Conservation (phyloP, 495 filamentous ascomycete genomes). For the Podospora comata region DNA sequence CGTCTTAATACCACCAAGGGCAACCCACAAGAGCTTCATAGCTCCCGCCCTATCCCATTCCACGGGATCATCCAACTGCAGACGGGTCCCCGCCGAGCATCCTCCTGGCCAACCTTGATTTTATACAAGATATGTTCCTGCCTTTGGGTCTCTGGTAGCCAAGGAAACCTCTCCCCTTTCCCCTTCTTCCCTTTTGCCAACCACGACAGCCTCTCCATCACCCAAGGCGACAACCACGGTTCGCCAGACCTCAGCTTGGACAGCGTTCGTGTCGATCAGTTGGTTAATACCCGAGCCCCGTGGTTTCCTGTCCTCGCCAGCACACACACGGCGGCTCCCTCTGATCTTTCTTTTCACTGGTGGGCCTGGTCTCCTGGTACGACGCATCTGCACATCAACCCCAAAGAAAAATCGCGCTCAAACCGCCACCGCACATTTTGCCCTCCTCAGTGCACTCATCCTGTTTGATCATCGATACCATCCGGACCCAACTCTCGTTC, state of each 20-base stretch:
- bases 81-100: conserved; percentile 38
- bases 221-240: conserved; percentile 16
- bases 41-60: conserved; percentile 42
- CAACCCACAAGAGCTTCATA: conserved; percentile 41
- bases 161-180: conserved; percentile 18
- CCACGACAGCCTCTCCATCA: conserved; percentile 1
- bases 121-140: conserved; percentile 35
- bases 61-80: conserved; percentile 25
- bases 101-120: conserved; percentile 23
- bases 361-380: conserved; percentile 28
- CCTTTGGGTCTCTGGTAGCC: conserved; percentile 22
- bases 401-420: conserved; percentile 18
- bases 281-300: conserved; percentile 17
- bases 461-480: conserved; percentile 33
- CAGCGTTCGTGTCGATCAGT: conserved; percentile 19
- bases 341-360: conserved; percentile 37
- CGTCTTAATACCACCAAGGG: conserved; percentile 45
- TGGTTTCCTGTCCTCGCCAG: conserved; percentile 14
- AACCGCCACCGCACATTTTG: conserved; percentile 16
- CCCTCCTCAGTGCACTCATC: conserved; percentile 13
- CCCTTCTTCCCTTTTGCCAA: conserved; percentile 5
- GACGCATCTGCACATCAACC: conserved; percentile 25
- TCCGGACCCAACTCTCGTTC: neutral
- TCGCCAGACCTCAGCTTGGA: conserved; percentile 16
- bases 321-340: conserved; percentile 19